Evolutionary conservation across 192 early-diverging fungal species (phyloP), one percentile per base, ranked within the genome.

Genomic region (Coemansia sp.): DNA sequence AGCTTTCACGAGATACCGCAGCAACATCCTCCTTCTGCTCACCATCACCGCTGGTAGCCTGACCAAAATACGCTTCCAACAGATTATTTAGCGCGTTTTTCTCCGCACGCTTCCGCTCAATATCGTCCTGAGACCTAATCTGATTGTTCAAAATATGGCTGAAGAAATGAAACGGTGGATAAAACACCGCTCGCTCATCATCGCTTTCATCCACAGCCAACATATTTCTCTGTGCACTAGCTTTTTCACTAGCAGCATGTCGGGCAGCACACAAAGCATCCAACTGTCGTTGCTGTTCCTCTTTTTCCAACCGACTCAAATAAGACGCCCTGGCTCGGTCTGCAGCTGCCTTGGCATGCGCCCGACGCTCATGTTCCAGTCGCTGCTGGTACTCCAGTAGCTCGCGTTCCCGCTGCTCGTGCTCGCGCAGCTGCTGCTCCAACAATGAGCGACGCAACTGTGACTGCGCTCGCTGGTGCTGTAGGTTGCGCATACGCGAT

Each of bases 121-220:
- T 52, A 16, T 69, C 63, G 56, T 81, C 78, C 60, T 75, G 78
- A 1, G 66, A 63, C 28, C 49, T 64, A 8, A 81, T 30, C 56
- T 75, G 78, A 49, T 33, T 72, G 38, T 63, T 54, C 29, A 81
- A 54, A 25, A 81, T 81, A 34, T 64, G 68, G 48, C 69, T 50
- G 32, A 81, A 81, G 38, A 81, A 81, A 12, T 69, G 69, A 51
- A 75, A 72, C 18, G 78, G 73, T 55, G 73, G 78, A 11, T 60
- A 65, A 38, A 75, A 81, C 22, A 32, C 63, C 2, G 59, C 60
- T 1, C 6, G n/a, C 2, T 48, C 62, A 3, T 54, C 54, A 3
- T 52, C 50, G n/a, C 49, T 28, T 2, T 14, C 36, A 7, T 32
- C 25, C 2, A 4, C 34, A 16, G 54, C 6, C 33, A 25, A 4